These are phyloP conservation scores for Mycena amicta DNA, from an alignment of 768 basidiomycete species.

Conservation along the genomic window DNA sequence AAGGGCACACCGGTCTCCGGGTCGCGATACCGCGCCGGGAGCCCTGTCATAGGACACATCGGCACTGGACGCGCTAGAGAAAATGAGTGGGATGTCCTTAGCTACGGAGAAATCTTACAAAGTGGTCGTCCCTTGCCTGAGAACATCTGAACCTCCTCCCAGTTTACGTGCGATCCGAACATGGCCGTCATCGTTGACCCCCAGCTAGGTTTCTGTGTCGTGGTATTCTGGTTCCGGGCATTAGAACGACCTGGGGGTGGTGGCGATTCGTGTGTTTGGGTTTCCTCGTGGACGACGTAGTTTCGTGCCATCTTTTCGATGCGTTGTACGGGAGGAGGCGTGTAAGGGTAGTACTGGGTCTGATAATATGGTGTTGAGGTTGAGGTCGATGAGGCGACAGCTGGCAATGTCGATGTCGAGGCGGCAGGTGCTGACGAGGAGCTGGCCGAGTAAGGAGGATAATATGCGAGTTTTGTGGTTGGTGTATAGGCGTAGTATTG, in stretches of 20 bases:
- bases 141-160: constrained; percentile 72
- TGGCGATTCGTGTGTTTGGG: constrained; percentile 7
- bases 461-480: no score
- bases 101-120: constrained; percentile 38
- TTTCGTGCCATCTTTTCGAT: constrained; percentile 62
- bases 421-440: constrained; percentile 6
- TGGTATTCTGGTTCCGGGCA: constrained; percentile 43
- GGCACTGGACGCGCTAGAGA: constrained; percentile 62
- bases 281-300: constrained; percentile 68
- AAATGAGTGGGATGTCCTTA: not conserved
- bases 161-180: constrained; percentile 84
- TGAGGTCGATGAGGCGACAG: no score
- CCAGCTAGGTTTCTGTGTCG: constrained; percentile 59
- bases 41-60: constrained; percentile 79
- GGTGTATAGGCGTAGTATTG: no score
- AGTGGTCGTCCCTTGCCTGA: constrained; percentile 65
- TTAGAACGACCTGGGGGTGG: not conserved
- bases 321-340: constrained; percentile 30
- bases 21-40: constrained; percentile 75
- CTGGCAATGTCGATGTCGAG: no score
- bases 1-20: constrained; percentile 81
- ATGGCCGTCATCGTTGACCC: constrained; percentile 76
- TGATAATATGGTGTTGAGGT: no score
- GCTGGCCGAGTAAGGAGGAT: not conserved
- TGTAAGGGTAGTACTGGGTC: no score